phyloP scores from a whole-genome alignment of 2,329 filamentous ascomycete genomes.

The Drechslerella coelobrocha region DNA sequence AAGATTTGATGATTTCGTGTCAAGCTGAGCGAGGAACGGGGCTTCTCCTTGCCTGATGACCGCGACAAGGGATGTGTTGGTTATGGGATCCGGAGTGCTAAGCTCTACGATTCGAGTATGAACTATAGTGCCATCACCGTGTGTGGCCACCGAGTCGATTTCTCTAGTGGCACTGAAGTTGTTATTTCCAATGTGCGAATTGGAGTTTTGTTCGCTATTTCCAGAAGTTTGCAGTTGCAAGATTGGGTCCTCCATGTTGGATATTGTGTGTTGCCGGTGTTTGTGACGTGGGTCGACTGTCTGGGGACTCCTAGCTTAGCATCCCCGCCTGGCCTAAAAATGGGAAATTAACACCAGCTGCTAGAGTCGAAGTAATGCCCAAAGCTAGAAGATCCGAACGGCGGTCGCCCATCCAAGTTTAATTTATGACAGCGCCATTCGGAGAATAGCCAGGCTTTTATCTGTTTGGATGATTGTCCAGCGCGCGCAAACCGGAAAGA shows the following conservation, averaged over 20 bases:
- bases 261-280: conserved; percentile 7
- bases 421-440: too few species aligned
- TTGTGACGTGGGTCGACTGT: too few species aligned
- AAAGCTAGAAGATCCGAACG: too few species aligned
- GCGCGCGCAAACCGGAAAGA: too few species aligned
- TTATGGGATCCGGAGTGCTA: conserved; percentile 1
- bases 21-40: conserved; percentile 26
- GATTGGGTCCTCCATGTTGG: background rate
- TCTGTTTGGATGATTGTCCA: too few species aligned
- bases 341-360: too few species aligned
- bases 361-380: too few species aligned
- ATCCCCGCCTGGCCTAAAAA: too few species aligned
- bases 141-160: background rate
- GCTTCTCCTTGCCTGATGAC: conserved; percentile 14
- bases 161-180: background rate
- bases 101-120: conserved; percentile 24
- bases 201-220: background rate
- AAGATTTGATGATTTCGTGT: conserved; percentile 12
- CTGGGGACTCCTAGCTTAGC: too few species aligned
- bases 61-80: conserved; percentile 19
- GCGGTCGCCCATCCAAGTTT: too few species aligned
- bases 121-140: background rate
- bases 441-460: too few species aligned
- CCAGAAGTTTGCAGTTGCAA: background rate
- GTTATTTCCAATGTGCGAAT: background rate